Evolutionary conservation across 768 basidiomycete species (phyloP).

Genomic region (Boletus coccyginus): DNA sequence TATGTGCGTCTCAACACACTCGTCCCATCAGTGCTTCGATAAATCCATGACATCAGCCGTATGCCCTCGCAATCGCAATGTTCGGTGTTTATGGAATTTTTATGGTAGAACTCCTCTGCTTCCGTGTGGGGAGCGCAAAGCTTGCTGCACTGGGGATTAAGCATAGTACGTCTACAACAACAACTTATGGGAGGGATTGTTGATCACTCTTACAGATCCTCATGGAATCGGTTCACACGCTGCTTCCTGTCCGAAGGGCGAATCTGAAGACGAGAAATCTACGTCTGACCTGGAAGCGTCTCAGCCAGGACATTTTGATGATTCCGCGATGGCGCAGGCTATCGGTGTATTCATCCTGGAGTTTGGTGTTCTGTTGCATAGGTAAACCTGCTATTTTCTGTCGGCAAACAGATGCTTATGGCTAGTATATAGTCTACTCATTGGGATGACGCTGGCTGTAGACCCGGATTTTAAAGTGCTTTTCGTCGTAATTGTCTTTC

Average conservation of each 20-base stretch:
- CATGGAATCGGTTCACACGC: constrained; percentile 59
- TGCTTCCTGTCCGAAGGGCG: constrained; percentile 67
- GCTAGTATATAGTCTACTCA: constrained; percentile 54
- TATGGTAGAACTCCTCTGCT: constrained; percentile 80
- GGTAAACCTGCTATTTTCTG: constrained; percentile 33
- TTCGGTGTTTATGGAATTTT: constrained; percentile 82
- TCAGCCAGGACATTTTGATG: constrained; percentile 26
- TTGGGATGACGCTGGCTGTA: constrained; percentile 94
- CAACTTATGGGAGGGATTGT: background rate
- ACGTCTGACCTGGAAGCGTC: constrained; percentile 29
- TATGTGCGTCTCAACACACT: constrained; percentile 53
- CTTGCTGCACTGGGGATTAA: constrained; percentile 61
- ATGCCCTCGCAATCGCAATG: constrained; percentile 78
- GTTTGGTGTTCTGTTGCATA: constrained; percentile 89
- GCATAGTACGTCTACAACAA: constrained; percentile 44
- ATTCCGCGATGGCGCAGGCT: constrained; percentile 61
- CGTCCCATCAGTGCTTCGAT: background rate
- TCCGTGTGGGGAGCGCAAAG: constrained; percentile 79
- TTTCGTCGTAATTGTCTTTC: constrained; percentile 89
- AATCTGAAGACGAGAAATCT: constrained; percentile 5
- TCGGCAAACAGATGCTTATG: background rate
- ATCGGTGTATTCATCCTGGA: constrained; percentile 91
- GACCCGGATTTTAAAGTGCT: constrained; percentile 74
- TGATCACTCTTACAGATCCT: constrained; percentile 40
- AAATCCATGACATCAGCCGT: constrained; percentile 52